Evolutionary conservation across 2,329 filamentous ascomycete genomes (phyloP).

Genomic region (Saccharata proteae): DNA sequence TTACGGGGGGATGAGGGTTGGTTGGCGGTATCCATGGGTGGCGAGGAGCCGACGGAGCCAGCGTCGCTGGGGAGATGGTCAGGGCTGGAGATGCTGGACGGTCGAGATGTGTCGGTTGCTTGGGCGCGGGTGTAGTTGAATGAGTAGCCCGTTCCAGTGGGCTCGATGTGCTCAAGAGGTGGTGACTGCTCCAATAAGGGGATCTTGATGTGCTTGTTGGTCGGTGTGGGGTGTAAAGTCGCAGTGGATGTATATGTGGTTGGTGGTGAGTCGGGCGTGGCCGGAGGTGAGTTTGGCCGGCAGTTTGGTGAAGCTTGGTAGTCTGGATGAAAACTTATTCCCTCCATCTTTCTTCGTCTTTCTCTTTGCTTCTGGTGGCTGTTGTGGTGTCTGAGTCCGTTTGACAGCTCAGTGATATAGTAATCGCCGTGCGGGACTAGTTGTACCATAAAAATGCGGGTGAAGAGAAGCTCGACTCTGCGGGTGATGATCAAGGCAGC

Average conservation of each 20-base stretch:
- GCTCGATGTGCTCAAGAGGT: constrained; percentile 24
- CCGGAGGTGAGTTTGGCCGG: constrained; percentile 24
- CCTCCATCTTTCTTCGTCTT: constrained; percentile 17
- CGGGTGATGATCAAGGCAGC: too few species aligned
- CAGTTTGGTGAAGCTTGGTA: constrained; percentile 17
- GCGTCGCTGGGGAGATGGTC: constrained; percentile 19
- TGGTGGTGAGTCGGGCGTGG: constrained; percentile 19
- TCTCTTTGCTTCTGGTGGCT: neutral
- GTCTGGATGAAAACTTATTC: constrained; percentile 17
- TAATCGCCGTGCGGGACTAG: too few species aligned
- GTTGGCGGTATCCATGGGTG: constrained; percentile 9
- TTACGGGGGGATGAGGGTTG: neutral
- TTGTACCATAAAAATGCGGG: too few species aligned
- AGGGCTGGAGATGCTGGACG: constrained; percentile 24
- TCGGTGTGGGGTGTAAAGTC: constrained; percentile 20
- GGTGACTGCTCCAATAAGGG: constrained; percentile 21
- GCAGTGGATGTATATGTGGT: constrained; percentile 9
- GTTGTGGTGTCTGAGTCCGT: neutral
- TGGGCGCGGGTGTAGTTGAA: constrained; percentile 26
- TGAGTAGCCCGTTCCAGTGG: constrained; percentile 21
- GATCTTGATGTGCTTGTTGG: constrained; percentile 21
- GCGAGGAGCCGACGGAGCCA: constrained; percentile 19
- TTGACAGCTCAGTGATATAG: constrained; percentile 2
- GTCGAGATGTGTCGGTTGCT: constrained; percentile 23
- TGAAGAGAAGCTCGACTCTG: too few species aligned